Evolutionary conservation across 164 flowering plant species (phyloP), one percentile per base, ranked within the genome.

Genomic region (Santalum album): DNA sequence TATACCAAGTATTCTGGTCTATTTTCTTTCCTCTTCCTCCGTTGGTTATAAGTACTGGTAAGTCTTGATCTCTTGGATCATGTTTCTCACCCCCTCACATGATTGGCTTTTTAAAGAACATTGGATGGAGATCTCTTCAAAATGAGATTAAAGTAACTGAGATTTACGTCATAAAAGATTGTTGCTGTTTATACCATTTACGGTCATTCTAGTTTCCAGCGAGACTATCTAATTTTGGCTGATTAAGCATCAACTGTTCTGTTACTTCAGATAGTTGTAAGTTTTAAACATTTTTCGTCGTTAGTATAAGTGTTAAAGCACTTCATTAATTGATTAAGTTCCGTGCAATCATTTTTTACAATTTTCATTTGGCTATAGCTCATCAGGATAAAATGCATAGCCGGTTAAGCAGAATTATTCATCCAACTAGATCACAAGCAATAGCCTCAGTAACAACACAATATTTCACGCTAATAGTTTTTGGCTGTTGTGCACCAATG

Each of bases 31-130:
- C 16, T 58, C 48, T 9, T 10, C 21, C 25, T 0, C n/a, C 25
- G 1, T 49, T 6, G 32, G 15, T 51, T 15, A 18, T 22, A 3
- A 9, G 12, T 29, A 20, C 11, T 56, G 48, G 9, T 34, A 55
- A 49, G 49, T 24, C n/a, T 53, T 38, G 26, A 52, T 46, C 38
- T 46, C 24, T 49, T 49, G 51, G 24, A 29, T 18, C 51, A n/a
- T 18, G 24, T n/a, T 25, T 49, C 11, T 23, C 34, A 5, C 0
- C 3, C 34, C 51, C 51, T 9, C 32, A 25, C 15, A 19, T 46
- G 50, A 11, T 46, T 7, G 10, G 35, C 10, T 29, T 29, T 29
- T 29, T 29, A 4, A 10, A 29, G 35, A 29, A 29, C 5, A 4
- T 10, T 29, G 23, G 23, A 46, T 11, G 25, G 12, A 46, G 51